Evolutionary conservation across 208 protist genomes (phyloP).

Genomic region (Leishmania arabica): DNA sequence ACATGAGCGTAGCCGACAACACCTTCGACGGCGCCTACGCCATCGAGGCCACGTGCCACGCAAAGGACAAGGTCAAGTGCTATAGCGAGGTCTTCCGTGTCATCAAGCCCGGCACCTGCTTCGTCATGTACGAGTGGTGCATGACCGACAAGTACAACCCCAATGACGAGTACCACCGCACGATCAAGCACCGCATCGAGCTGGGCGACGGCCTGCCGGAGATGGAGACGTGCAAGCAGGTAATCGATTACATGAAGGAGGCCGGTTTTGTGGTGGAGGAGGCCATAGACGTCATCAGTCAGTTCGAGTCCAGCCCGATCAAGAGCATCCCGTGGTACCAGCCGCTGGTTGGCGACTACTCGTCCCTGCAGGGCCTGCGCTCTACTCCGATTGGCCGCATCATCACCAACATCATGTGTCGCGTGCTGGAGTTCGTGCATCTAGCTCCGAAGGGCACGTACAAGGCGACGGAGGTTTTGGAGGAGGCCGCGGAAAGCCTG

Average conservation of each 20-base stretch:
- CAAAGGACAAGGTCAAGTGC: slow-evolving; percentile 90
- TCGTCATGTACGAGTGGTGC: slow-evolving; percentile 96
- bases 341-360: slow-evolving; percentile 76
- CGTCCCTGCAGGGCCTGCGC: slow-evolving; percentile 70
- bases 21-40: slow-evolving; percentile 95
- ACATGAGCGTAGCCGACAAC: slow-evolving; percentile 88
- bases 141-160: slow-evolving; percentile 95
- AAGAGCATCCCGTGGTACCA: slow-evolving; percentile 92
- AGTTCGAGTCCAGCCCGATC: slow-evolving; percentile 66
- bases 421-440: slow-evolving; percentile 71
- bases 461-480: slow-evolving; percentile 88
- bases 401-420: slow-evolving; percentile 79
- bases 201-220: slow-evolving; percentile 95
- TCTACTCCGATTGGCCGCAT: slow-evolving; percentile 85
- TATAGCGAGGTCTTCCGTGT: slow-evolving; percentile 95
- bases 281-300: slow-evolving; percentile 62
- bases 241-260: slow-evolving; percentile 83
- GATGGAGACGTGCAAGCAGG: slow-evolving; percentile 78
- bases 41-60: slow-evolving; percentile 98
- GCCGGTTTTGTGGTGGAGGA: slow-evolving; percentile 94
- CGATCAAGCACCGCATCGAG: slow-evolving; percentile 94
- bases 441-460: slow-evolving; percentile 80
- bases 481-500: slow-evolving; percentile 89
- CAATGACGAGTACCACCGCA: slow-evolving; percentile 84
- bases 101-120: slow-evolving; percentile 94